Evolutionary conservation across 768 basidiomycete genomes (phyloP).

Genomic region (Hygrocybe coccinea): DNA sequence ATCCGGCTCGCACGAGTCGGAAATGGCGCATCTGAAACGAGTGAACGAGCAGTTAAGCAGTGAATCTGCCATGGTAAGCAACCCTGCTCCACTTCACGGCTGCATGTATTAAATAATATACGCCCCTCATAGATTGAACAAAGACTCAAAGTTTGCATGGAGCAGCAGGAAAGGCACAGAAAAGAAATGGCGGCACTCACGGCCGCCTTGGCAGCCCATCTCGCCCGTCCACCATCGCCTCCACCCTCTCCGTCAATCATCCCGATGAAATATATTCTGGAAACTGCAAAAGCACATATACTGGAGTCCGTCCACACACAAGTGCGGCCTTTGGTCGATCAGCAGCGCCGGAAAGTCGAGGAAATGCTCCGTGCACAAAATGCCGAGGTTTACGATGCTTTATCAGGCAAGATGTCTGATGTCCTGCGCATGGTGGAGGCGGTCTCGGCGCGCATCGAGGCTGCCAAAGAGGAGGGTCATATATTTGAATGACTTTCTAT

Average conservation of each 20-base stretch:
- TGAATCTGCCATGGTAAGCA: background rate
- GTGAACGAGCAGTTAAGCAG: conserved; percentile 5
- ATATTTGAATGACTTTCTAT: background rate
- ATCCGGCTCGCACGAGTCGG: background rate
- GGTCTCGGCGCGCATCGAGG: background rate
- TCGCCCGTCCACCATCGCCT: conserved; percentile 15
- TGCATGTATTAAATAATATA: background rate
- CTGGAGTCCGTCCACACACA: conserved; percentile 19
- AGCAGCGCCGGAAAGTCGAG: conserved; percentile 19
- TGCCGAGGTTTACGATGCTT: conserved; percentile 20
- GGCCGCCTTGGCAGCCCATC: conserved; percentile 20
- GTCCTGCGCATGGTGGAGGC: conserved; percentile 1
- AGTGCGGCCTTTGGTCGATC: conserved; percentile 22
- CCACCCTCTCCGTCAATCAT: conserved; percentile 14
- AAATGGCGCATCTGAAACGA: background rate
- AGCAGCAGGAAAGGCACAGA: conserved; percentile 13
- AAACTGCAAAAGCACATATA: conserved; percentile 23
- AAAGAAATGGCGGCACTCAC: conserved; percentile 23
- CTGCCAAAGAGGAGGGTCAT: background rate
- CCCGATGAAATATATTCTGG: conserved; percentile 22
- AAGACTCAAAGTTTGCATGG: conserved; percentile 15
- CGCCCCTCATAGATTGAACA: conserved; percentile 17
- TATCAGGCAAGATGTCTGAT: conserved; percentile 22
- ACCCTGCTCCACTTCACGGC: background rate
- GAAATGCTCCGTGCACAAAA: conserved; percentile 20